Evolutionary conservation across 2,329 filamentous ascomycete genomes (phyloP), one percentile per base, ranked within the genome.

Genomic region (Sporothrix brunneoviolacea): DNA sequence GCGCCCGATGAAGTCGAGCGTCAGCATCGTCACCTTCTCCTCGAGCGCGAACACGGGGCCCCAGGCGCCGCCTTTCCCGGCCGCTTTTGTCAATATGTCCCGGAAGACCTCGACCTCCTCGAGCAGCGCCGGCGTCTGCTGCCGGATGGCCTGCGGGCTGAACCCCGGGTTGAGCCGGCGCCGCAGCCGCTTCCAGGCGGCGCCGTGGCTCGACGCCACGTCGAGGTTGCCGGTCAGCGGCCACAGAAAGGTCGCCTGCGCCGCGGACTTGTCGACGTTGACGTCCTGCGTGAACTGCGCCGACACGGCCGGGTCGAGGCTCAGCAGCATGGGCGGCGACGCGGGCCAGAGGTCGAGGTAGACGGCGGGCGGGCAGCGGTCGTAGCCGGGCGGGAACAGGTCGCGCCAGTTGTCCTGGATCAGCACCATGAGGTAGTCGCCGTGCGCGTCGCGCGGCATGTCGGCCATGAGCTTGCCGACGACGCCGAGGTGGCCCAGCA

Each of bases 101-200:
- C 57, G 57, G 50, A 62, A 63, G 27, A 60, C 57, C 44, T 57
- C 54, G 24, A 57, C 59, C 50, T 64, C 61, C 22, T 66, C 62
- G 12, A 64, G 55, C 44, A 66, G 61, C 13, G 54, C 56, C 1
- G 65, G 65, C 10, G 68, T 57, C 8, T 68, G 56, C 1, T 60
- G 59, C 38, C 64, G 58, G 28, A 70, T 51, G 51, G 68, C 65
- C 42, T 58, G 60, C 6, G 59, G 55, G 1, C 65, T 63, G 56
- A 70, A 70, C 5, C 65, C 67, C 4, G 63, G 64, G 49, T 65
- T 67, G 55, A 70, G 67, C 24, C 65, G 55, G 19, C 54, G 57
- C 30, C 66, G 60, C 52, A 61, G 58, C 44, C 46, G 54, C 53
- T 66, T 68, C 70, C 69, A 72, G 37, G 64, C 60, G 12, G 61